Evolutionary conservation across 2,329 filamentous ascomycete genomes (phyloP), one percentile per base, ranked within the genome.

Genomic region (Pochonia chlamydosporia): DNA sequence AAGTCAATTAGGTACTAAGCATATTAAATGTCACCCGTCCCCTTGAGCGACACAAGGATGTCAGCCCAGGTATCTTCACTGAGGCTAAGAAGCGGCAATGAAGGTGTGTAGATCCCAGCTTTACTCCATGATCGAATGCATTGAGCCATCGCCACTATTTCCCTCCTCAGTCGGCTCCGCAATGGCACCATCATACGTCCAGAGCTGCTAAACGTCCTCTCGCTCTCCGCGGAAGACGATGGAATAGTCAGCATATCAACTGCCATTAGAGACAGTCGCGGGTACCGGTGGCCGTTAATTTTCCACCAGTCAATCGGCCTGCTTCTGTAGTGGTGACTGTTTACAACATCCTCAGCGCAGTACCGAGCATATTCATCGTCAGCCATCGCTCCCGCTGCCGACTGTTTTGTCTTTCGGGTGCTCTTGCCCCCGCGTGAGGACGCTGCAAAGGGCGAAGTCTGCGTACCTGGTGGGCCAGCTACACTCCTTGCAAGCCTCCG

Each of bases 181-280:
- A 49, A 41, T 31, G 42, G 47, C 35, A 21, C 43, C 35, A 46
- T 49, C 42, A 49, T 49, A 45, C 42, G 33, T 31, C 41, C 13
- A 41, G 37, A 35, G 31, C 47, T 41, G 41, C 42, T 45, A 36
- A 40, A 49, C 36, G 43, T 49, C 35, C 46, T 43, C 42, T 45
- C 41, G 31, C 30, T 49, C 43, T 49, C 47, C 35, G 35, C 42
- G 46, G 41, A 49, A 42, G 42, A 49, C 33, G 35, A 49, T 43
- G 42, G 47, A 41, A 48, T 48, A 35, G 28, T 48, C 33, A 48
- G 46, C 46, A 48, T 48, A 48, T 48, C 40, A 48, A 48, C 40
- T 24, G 46, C 46, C 46, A 48, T 43, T 13, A 41, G 24, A 44
- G 46, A 48, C 23, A 48, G 46, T 33, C 31, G 46, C 24, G 43